Evolutionary conservation across 2,329 filamentous ascomycete genomes (phyloP), one percentile per base, ranked within the genome.

Genomic region (Aspergillus fijiensis): DNA sequence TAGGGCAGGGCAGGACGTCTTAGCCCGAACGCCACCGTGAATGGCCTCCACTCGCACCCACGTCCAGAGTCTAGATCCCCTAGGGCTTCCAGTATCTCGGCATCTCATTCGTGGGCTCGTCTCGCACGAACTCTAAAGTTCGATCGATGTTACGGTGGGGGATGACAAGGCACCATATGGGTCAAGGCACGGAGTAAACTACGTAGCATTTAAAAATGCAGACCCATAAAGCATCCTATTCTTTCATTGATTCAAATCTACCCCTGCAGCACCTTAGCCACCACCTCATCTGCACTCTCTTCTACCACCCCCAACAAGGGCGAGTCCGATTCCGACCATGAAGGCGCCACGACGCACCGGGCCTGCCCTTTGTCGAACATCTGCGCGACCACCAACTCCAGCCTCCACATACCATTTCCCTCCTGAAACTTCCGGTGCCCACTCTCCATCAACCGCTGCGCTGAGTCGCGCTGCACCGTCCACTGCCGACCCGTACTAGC

Each of bases 301-400:
- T 61, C 35, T 14, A 9, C 14, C 21, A 61, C 45, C 14, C 59
- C 59, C 35, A 61, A n/a, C 11, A 58, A 23, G 23, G 42, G 31
- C 5, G 50, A 16, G 31, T 61, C 59, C n/a, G 59, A 58, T 23
- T 47, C 52, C 23, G 49, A 51, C 31, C 57, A 19, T 1, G 57
- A 59, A 12, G n/a, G 33, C 7, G 58, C 58, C 21, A 57, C 29
- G 4, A 53, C 39, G 45, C 58, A 60, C 2, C 53, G 54, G 21
- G 49, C 39, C 49, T 57, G 54, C 16, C 54, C 53, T 11, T 47
- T 35, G 19, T 57, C 53, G 25, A 53, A 57, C 11, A 57, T 21
- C 29, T 59, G 55, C 19, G 55, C 55, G 29, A 60, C 54, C 33
- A 54, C 59, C 39, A 60, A 23, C 7, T 57, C 55, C 51, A 61